Evolutionary conservation across 495 filamentous ascomycete genomes (phyloP), one percentile per base, ranked within the genome.

Genomic region (Penicillium cinerascens): DNA sequence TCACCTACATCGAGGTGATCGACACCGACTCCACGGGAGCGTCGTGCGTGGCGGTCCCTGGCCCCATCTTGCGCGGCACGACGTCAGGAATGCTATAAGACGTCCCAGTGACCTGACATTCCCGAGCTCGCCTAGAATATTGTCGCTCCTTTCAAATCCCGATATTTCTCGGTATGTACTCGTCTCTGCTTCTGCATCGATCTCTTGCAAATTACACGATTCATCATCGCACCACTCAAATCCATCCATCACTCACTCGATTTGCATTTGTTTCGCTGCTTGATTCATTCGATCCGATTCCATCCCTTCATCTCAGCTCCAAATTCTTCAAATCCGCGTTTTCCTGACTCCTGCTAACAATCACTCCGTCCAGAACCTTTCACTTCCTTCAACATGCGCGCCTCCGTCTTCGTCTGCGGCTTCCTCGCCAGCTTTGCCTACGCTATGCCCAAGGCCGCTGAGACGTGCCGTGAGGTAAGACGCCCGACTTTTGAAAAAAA

Each of bases 31-130:
- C 52, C 46, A 55, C 45, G 40, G 25, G 35, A 35, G 51, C 47
- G 44, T 51, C 43, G 35, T 39, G 51, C 47, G 44, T 51, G 47
- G 44, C 42, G 35, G 39, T 38, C 29, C n/a, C n/a, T n/a, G 45
- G 42, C 44, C 46, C 46, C 46, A 49, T 41, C 27, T 35, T 29
- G 20, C 21, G 20, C 47, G 20, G 26, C 36, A 25, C 41, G 16
- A 27, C 7, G 44, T 11, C 20, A 18, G 39, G 46, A 47, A 54
- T 57, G 60, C 29, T 63, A 63, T 60, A 63, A 63, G 53, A 60
- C 42, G 20, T 57, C 38, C 42, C 51, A 48, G 45, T 47, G 42
- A 63, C 49, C 54, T 39, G 38, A 47, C 48, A 52, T 55, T 42
- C 49, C 17, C 43, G 20, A 38, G 1, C 13, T 29, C 25, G 2